Percentiles rank a stretch among this genome's conserved stretches.
Conservation (phyloP, 176 grass and related monocot species). For the Zoysia pacifica region DNA sequence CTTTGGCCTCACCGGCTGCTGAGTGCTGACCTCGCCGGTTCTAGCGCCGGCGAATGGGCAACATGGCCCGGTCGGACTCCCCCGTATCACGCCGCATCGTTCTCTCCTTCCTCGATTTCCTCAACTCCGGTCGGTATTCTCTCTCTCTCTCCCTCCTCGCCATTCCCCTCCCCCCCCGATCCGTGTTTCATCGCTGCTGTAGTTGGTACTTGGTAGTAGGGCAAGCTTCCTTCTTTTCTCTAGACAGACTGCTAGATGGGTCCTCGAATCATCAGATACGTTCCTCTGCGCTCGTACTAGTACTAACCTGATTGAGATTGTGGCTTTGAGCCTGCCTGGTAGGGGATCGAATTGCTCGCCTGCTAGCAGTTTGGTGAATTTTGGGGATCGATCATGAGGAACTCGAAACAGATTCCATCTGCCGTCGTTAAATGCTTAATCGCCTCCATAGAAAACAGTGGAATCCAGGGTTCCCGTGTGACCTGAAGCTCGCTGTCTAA, state of each 20-base stretch:
- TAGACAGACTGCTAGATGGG: not conserved
- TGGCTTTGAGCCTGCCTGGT: not conserved
- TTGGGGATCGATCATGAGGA: not conserved
- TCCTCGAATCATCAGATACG: not conserved
- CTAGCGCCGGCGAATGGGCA: conserved; percentile 41
- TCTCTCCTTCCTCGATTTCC: conserved; percentile 77
- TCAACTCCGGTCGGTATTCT: conserved; percentile 63
- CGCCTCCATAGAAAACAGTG: not conserved
- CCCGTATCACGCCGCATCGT: conserved; percentile 68
- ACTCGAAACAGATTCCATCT: not conserved
- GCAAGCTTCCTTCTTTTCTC: not conserved
- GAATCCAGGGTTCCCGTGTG: not conserved
- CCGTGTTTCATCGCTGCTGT: not conserved
- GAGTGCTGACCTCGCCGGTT: not conserved
- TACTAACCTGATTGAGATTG: not conserved
- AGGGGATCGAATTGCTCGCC: conserved; percentile 9
- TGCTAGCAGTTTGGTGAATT: not conserved
- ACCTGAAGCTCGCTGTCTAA: not conserved
- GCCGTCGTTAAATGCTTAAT: not conserved
- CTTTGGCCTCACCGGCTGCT: not conserved
- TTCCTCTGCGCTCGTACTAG: not conserved
- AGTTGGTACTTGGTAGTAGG: no score
- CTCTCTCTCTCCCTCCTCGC: no score
- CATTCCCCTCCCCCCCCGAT: not conserved
- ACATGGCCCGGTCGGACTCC: conserved; percentile 59